Conservation (phyloP, 2,329 filamentous ascomycete species). For the Tolypocladium guangdongense region DNA sequence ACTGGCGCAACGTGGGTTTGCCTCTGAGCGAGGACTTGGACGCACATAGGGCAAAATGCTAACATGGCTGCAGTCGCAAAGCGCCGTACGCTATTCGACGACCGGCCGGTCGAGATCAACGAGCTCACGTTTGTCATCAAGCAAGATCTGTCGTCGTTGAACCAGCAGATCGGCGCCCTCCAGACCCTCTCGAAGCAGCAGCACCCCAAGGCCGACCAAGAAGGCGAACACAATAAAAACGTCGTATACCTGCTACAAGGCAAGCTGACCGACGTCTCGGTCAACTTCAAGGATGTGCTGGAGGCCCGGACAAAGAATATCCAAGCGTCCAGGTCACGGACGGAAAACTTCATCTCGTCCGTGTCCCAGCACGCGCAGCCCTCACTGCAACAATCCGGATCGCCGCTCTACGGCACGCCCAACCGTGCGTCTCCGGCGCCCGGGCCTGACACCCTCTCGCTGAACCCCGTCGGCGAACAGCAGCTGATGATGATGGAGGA, state of each 20-base stretch:
- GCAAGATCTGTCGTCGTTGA: slow-evolving; percentile 76
- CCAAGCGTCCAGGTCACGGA: slow-evolving; percentile 80
- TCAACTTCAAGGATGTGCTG: slow-evolving; percentile 94
- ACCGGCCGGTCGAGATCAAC: slow-evolving; percentile 91
- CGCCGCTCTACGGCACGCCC: slow-evolving; percentile 76
- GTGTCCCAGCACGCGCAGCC: slow-evolving; percentile 68
- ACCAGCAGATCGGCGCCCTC: slow-evolving; percentile 79
- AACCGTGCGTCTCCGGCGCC: slow-evolving; percentile 55
- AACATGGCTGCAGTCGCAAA: slow-evolving; percentile 59
- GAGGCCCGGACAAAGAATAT: slow-evolving; percentile 97
- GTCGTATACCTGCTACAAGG: slow-evolving; percentile 87
- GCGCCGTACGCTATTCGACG: slow-evolving; percentile 93
- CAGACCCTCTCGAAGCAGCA: slow-evolving; percentile 67
- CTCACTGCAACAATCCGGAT: slow-evolving; percentile 63
- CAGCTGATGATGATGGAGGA: slow-evolving; percentile 90
- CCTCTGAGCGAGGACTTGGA: not conserved
- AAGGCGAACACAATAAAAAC: slow-evolving; percentile 96
- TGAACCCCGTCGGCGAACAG: slow-evolving; percentile 73
- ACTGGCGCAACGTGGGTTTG: slow-evolving; percentile 64
- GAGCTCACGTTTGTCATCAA: slow-evolving; percentile 97
- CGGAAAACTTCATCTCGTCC: slow-evolving; percentile 91
- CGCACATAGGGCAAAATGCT: not conserved
- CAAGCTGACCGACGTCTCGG: slow-evolving; percentile 82
- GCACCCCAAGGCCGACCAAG: slow-evolving; percentile 64
- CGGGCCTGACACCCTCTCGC: slow-evolving; percentile 64